phyloP scores from a whole-genome alignment of 139 green algal species.

The Bryopsis sp. region DNA sequence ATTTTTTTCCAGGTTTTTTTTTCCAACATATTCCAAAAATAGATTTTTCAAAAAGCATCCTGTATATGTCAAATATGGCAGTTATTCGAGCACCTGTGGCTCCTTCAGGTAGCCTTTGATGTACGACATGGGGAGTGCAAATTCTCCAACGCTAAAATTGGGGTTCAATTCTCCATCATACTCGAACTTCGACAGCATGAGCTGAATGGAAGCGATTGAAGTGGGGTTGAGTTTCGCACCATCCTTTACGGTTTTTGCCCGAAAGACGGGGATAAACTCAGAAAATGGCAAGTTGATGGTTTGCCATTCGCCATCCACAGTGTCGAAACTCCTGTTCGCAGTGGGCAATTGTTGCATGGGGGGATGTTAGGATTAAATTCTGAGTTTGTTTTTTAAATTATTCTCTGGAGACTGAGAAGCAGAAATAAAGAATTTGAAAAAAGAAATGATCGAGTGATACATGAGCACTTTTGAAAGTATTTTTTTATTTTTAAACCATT shows the following conservation, averaged over 20 bases:
- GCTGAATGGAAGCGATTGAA: conserved; percentile 50
- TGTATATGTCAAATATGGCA: no score
- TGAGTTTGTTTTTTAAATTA: no score
- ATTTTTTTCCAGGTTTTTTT: no score
- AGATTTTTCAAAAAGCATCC: no score
- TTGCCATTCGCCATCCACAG: conserved; percentile 51
- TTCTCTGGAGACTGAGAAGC: no score
- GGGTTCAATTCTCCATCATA: conserved; percentile 88
- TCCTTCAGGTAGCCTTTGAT: conserved; percentile 54
- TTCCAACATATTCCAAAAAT: no score
- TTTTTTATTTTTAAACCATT: no score
- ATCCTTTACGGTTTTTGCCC: conserved; percentile 48
- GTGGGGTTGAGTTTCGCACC: conserved; percentile 42
- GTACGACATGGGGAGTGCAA: conserved; percentile 60
- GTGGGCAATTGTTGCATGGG: background rate
- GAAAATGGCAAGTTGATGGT: conserved; percentile 71
- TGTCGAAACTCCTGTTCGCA: conserved; percentile 58
- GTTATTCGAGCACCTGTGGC: no score
- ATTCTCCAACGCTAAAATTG: conserved; percentile 58
- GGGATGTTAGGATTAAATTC: no score
- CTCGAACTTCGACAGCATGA: conserved; percentile 96
- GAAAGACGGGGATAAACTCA: conserved; percentile 73
- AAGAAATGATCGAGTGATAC: no score
- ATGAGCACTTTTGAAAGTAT: no score
- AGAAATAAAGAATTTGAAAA: no score